Conservation (phyloP, 768 basidiomycete species). For the Tephrocybe sp. region DNA sequence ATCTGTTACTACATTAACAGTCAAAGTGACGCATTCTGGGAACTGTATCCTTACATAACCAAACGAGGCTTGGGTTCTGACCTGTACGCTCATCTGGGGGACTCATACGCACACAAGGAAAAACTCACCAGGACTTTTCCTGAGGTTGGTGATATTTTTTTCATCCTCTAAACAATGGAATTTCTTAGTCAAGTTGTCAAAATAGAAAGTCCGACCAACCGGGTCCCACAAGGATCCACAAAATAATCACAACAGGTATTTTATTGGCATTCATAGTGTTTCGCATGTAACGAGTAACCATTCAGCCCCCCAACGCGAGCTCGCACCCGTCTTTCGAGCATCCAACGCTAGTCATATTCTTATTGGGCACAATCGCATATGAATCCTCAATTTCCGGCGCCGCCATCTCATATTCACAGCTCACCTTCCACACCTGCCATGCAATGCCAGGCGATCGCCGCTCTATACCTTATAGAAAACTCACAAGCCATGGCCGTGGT, state of each 20-base stretch:
- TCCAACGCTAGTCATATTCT: background rate
- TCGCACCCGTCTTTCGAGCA: conserved; percentile 4
- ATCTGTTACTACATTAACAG: conserved; percentile 17
- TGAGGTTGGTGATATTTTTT: conserved; percentile 17
- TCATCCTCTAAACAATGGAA: conserved; percentile 7
- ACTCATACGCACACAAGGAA: background rate
- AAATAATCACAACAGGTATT: conserved; percentile 14
- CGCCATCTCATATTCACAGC: conserved; percentile 7
- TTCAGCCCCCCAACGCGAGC: conserved; percentile 5
- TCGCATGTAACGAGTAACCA: conserved; percentile 5
- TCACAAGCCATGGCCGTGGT: conserved; percentile 39
- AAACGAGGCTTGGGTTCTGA: conserved; percentile 11
- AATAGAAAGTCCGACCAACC: conserved; percentile 37
- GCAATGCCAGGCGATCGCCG: conserved; percentile 31
- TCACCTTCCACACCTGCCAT: conserved; percentile 18
- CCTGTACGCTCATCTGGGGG: conserved; percentile 12
- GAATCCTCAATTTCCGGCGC: conserved; percentile 7
- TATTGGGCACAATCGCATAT: conserved; percentile 6
- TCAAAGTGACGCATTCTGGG: conserved; percentile 15
- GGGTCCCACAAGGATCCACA: conserved; percentile 41
- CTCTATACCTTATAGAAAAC: conserved; percentile 57
- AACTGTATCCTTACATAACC: conserved; percentile 19
- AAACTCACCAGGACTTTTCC: background rate
- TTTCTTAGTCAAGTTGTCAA: conserved; percentile 22
- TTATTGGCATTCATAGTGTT: conserved; percentile 9